Base-by-base conservation (phyloP, 768 basidiomycete genomes). In the Mycena latifolia region DNA sequence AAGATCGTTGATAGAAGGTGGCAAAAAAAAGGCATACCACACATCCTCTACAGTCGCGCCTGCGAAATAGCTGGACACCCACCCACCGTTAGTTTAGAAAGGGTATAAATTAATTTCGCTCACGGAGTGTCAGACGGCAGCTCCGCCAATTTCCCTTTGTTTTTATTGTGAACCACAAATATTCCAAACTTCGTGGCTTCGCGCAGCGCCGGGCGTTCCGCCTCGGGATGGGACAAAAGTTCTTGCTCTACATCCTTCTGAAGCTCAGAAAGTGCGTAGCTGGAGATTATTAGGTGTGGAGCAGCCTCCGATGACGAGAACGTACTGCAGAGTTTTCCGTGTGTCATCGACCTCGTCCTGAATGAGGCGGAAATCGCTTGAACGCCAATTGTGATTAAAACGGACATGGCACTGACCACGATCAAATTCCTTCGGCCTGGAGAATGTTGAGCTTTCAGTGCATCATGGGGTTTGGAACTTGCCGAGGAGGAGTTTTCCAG, bases 161-260 rank as follows among this genome's bases (percentile, higher is more conserved):
- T 82, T 81, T 98, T 99, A 83, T 96, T 94, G 79, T 96, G 93
- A 27, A 96, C 94, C 51, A 99, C 97, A 74, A 99, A 99, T 69
- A 98, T 83, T 1, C 88, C 96, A 65, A 99, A 95, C 76, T 92
- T 83, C 28, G 97, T 96, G 5, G 84, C 81, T 10, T 78, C 76
- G 65, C 87, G 85, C 22, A 89, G 79, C 1, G 85, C 86, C n/a
- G 91, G 88, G 55, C 91, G 90, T 70, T 96, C 90, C 20, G 85
- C 77, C 76, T 93, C 92, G 5, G 92, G 90, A 61, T 89, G 84
- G 14, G 77, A 75, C 29, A 86, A 78, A 17, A 93, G 79, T 70
- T 92, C 92, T 48, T 77, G 76, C 71, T 93, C 92, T 55, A 98
- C 92, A 74, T 99, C 98, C 77, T 91, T 92, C 75, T 90, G 85